Evolutionary conservation across 2,329 filamentous ascomycete species (phyloP).

Genomic region (Phaeoacremonium minimum): DNA sequence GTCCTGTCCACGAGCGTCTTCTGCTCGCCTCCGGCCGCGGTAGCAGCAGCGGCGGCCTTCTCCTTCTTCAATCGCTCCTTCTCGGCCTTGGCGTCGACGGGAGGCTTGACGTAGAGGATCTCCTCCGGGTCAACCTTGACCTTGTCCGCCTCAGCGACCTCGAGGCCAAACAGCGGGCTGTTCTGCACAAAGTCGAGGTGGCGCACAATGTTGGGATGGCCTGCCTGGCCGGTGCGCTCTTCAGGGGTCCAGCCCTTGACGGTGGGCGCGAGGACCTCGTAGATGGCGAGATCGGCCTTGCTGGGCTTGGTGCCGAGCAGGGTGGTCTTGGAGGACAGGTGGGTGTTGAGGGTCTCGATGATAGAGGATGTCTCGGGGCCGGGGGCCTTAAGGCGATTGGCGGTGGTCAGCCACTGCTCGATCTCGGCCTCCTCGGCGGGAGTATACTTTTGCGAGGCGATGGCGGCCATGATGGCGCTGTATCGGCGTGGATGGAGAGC

Average conservation of each 20-base stretch:
- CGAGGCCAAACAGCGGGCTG: constrained; percentile 68
- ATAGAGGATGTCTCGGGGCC: constrained; percentile 47
- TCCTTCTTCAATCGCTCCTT: constrained; percentile 97
- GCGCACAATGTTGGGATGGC: constrained; percentile 86
- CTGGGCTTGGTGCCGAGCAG: constrained; percentile 87
- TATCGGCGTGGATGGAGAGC: no score
- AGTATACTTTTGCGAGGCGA: constrained; percentile 67
- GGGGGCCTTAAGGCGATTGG: constrained; percentile 61
- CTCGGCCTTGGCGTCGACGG: constrained; percentile 86
- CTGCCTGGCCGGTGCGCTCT: constrained; percentile 83
- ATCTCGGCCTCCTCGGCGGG: constrained; percentile 81
- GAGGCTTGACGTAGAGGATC: constrained; percentile 82
- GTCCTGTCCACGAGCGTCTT: constrained; percentile 54
- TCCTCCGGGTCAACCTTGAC: constrained; percentile 73
- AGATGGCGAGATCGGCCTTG: constrained; percentile 79
- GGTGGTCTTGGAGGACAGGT: constrained; percentile 84
- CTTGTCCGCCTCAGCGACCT: constrained; percentile 69
- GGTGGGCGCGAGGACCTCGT: constrained; percentile 70
- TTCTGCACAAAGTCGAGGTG: constrained; percentile 95
- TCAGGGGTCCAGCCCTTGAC: constrained; percentile 79
- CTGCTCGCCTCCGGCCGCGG: constrained; percentile 39
- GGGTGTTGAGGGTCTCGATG: constrained; percentile 76
- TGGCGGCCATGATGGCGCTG: constrained; percentile 53
- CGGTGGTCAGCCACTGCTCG: constrained; percentile 80
- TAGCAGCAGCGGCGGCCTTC: constrained; percentile 67